These are phyloP conservation scores for Geosmithia flava DNA, from an alignment of 2,329 filamentous ascomycete genomes.

Conservation along the genomic window DNA sequence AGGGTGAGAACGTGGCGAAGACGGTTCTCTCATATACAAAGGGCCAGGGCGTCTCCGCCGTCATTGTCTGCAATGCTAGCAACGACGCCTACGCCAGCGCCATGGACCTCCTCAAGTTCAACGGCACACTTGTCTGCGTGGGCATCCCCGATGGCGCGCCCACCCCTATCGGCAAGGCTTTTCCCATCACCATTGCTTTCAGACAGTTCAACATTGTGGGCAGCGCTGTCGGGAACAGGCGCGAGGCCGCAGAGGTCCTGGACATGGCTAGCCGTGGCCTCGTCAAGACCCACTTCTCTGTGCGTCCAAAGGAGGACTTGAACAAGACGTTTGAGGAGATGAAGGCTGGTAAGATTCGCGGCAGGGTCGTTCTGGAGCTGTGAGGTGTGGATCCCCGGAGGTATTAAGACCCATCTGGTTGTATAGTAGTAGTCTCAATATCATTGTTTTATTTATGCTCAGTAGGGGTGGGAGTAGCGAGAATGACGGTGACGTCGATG, in stretches of 20 bases:
- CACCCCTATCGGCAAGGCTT: slow-evolving; percentile 28
- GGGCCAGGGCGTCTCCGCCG: slow-evolving; percentile 8
- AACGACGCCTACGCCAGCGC: slow-evolving; percentile 10
- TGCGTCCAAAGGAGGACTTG: neutral
- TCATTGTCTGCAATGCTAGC: slow-evolving; percentile 10
- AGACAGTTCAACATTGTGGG: slow-evolving; percentile 33
- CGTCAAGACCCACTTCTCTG: neutral
- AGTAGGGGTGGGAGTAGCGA: too few relatives aligned
- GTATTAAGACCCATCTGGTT: too few relatives aligned
- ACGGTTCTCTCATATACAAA: slow-evolving; percentile 6
- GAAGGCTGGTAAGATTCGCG: neutral
- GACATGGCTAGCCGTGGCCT: neutral
- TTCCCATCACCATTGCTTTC: slow-evolving; percentile 24
- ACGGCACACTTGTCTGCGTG: slow-evolving; percentile 15
- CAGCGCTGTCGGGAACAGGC: slow-evolving; percentile 34
- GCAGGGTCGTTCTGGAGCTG: neutral
- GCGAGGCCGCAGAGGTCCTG: slow-evolving; percentile 23
- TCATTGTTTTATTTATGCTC: too few relatives aligned
- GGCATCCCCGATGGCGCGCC: slow-evolving; percentile 9
- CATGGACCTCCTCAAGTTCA: slow-evolving; percentile 11
- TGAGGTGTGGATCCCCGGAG: neutral
- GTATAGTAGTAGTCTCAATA: too few relatives aligned
- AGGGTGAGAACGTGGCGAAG: slow-evolving; percentile 27
- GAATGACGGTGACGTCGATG: too few relatives aligned
- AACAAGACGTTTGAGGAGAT: neutral